These are phyloP conservation scores for Mucor lusitanicus DNA, from an alignment of 371 early-diverging fungal genomes.

Conservation along the genomic window DNA sequence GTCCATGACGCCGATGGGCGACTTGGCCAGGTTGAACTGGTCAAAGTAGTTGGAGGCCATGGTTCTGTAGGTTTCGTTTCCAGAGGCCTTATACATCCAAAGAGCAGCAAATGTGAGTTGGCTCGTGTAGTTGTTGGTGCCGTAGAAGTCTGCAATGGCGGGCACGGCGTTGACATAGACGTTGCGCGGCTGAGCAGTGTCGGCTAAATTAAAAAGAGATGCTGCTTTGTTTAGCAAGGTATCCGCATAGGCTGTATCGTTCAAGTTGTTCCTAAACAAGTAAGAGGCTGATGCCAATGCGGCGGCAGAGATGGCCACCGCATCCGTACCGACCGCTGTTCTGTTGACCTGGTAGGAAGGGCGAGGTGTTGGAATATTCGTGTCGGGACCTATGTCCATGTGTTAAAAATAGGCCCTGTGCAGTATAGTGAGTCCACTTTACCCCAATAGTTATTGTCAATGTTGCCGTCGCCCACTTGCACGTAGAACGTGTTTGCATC, in stretches of 20 bases:
- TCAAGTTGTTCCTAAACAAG: slow-evolving; percentile 50
- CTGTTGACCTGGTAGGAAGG: slow-evolving; percentile 54
- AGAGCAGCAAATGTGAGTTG: slow-evolving; percentile 63
- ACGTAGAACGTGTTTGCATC: slow-evolving; percentile 30
- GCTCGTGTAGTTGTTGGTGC: slow-evolving; percentile 47
- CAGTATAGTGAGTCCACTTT: not conserved
- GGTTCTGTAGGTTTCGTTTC: slow-evolving; percentile 42
- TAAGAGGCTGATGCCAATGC: slow-evolving; percentile 65
- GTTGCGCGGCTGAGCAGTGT: slow-evolving; percentile 53
- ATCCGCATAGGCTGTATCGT: slow-evolving; percentile 53
- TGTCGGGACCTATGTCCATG: slow-evolving; percentile 38
- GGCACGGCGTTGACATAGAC: slow-evolving; percentile 53
- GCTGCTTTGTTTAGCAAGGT: slow-evolving; percentile 32
- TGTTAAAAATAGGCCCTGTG: not conserved
- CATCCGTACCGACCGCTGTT: slow-evolving; percentile 58
- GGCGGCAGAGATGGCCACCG: slow-evolving; percentile 60
- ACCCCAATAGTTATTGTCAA: slow-evolving; percentile 54
- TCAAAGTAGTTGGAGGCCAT: slow-evolving; percentile 57
- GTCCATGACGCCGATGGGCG: slow-evolving; percentile 34
- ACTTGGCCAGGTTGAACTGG: slow-evolving; percentile 21
- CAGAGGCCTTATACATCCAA: slow-evolving; percentile 64
- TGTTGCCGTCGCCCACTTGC: slow-evolving; percentile 39
- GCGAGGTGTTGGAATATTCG: slow-evolving; percentile 56
- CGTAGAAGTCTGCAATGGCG: slow-evolving; percentile 39
- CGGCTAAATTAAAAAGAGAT: slow-evolving; percentile 53